Conservation (phyloP, 1,284 basidiomycete genomes). For the Thelephora terrestris region DNA sequence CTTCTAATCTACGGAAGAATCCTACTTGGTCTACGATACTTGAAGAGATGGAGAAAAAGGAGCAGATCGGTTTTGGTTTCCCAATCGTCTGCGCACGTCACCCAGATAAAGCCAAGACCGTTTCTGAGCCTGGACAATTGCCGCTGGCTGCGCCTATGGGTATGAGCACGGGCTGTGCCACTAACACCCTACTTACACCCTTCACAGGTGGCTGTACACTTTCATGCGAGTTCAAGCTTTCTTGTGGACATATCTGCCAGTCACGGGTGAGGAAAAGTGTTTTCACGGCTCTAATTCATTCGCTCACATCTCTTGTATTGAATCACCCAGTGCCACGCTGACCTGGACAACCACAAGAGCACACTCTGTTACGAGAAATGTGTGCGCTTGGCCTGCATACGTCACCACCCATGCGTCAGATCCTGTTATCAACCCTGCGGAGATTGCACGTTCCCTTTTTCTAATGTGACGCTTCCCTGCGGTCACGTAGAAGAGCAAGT, state of each 20-base stretch:
- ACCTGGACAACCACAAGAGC: conserved; percentile 43
- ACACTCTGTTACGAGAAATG: conserved; percentile 45
- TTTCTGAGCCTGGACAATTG: conserved; percentile 46
- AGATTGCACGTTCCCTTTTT: conserved; percentile 39
- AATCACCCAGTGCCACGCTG: conserved; percentile 50
- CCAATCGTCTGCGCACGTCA: conserved; percentile 54
- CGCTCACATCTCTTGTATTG: background rate
- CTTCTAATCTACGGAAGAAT: conserved; percentile 35
- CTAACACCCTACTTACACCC: background rate
- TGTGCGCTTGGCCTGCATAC: conserved; percentile 34
- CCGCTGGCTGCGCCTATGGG: conserved; percentile 38
- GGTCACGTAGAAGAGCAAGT: conserved; percentile 40
- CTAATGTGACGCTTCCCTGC: conserved; percentile 48
- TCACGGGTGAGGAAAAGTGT: conserved; percentile 38
- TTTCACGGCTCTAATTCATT: background rate
- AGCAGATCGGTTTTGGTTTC: conserved; percentile 40
- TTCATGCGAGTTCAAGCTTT: conserved; percentile 43
- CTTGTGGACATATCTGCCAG: conserved; percentile 63
- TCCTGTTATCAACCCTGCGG: conserved; percentile 47
- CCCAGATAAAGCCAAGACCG: conserved; percentile 27
- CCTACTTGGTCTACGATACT: conserved; percentile 53
- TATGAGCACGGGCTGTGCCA: background rate
- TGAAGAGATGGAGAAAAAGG: conserved; percentile 38
- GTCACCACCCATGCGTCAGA: conserved; percentile 51
- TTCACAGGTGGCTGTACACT: conserved; percentile 55